Percentiles rank a stretch among this genome's conserved stretches.
Conservation (phyloP, 1,139 yeast genomes). For the Geotrichum restrictum region DNA sequence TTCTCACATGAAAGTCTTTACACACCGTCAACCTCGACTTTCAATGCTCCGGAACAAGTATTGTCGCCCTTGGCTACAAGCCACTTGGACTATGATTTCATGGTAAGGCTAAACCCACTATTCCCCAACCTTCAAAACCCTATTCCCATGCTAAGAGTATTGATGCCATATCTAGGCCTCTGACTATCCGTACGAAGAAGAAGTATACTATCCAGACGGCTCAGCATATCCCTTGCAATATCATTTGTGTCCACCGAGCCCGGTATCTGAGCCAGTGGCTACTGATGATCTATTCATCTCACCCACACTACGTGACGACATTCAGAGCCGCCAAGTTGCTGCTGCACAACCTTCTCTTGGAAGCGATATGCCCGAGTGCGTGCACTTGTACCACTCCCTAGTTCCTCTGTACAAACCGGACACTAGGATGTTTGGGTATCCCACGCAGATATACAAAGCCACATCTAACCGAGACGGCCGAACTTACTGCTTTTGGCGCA, state of each 20-base stretch:
- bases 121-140: no score
- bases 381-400: conserved; percentile 79
- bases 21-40: neutral
- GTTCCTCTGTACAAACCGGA: conserved; percentile 62
- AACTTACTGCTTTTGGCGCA: conserved; percentile 68
- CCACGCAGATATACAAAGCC: conserved; percentile 70
- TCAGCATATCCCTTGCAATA: conserved; percentile 66
- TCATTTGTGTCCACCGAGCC: conserved; percentile 84
- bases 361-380: conserved; percentile 65
- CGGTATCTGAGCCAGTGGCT: conserved; percentile 69
- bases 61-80: neutral
- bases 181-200: conserved; percentile 12
- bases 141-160: neutral
- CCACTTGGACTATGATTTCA: neutral
- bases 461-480: conserved; percentile 75
- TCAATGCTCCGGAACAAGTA: conserved; percentile 1
- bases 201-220: conserved; percentile 13
- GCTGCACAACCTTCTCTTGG: conserved; percentile 64
- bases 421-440: conserved; percentile 57
- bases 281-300: conserved; percentile 69
- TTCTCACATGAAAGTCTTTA: neutral
- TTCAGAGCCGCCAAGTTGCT: conserved; percentile 75
- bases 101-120: neutral
- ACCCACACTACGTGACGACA: conserved; percentile 63
- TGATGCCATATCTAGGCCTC: no score